These are phyloP conservation scores for Talaromyces liani DNA, from an alignment of 495 filamentous ascomycete species.

Conservation along the genomic window DNA sequence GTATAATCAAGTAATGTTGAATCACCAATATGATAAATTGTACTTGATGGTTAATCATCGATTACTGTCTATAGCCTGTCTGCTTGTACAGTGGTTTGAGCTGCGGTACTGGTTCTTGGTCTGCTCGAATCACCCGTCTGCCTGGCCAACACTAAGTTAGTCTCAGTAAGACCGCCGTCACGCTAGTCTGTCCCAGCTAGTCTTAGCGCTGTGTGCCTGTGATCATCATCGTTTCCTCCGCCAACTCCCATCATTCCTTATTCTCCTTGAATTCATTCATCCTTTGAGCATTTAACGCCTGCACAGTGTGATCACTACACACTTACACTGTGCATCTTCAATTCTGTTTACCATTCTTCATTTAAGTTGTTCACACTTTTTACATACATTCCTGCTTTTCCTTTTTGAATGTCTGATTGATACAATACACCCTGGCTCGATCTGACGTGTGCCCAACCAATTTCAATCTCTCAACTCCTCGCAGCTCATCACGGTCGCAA, in stretches of 20 bases:
- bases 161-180: not conserved
- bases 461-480: not conserved
- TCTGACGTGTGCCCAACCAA: not conserved
- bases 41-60: no score
- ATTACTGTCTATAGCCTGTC: no score
- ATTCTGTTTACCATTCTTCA: not conserved
- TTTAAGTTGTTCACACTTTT: not conserved
- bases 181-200: not conserved
- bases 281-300: not conserved
- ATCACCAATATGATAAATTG: no score
- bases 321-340: not conserved
- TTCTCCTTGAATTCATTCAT: not conserved
- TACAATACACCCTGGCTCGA: not conserved
- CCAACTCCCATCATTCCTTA: not conserved
- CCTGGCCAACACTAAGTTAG: not conserved
- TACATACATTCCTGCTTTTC: not conserved
- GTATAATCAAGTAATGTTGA: no score
- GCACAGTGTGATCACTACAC: not conserved
- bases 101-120: not conserved
- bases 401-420: not conserved
- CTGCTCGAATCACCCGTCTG: not conserved
- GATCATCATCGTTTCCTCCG: not conserved
- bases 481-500: constrained; percentile 1
- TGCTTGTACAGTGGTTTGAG: no score
- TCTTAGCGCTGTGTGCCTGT: not conserved